Conservation (phyloP, 306 rosid species). For the Cucurbita moschata region DNA sequence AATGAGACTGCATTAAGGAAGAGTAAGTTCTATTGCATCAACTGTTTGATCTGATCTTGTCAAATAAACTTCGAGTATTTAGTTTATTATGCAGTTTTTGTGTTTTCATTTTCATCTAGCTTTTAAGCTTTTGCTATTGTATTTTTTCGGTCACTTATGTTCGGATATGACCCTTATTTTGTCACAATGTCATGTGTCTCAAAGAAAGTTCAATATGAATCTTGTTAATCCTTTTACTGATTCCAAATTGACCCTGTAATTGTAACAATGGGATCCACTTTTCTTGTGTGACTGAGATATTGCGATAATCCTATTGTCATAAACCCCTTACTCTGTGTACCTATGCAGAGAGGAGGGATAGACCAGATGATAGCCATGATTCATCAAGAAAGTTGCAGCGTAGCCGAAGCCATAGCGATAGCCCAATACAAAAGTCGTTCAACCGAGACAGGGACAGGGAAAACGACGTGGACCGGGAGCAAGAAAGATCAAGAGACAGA, state of each 20-base stretch:
- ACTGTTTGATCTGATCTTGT: neutral
- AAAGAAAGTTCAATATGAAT: neutral
- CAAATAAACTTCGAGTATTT: no score
- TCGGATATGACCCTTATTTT: neutral
- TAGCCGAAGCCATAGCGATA: slow-evolving; percentile 49
- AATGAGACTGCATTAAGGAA: slow-evolving; percentile 51
- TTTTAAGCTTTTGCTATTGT: neutral
- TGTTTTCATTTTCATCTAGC: neutral
- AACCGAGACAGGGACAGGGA: slow-evolving; percentile 69
- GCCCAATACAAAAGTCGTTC: slow-evolving; percentile 51
- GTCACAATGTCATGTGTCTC: neutral
- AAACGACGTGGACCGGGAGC: slow-evolving; percentile 39
- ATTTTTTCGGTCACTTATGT: neutral
- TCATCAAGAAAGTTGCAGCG: slow-evolving; percentile 68
- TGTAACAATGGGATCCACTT: neutral
- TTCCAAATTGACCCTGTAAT: neutral
- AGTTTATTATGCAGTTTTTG: neutral
- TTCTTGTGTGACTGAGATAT: neutral
- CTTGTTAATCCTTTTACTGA: neutral
- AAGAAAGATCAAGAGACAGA: slow-evolving; percentile 50
- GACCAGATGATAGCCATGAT: slow-evolving; percentile 33
- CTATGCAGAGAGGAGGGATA: slow-evolving; percentile 58
- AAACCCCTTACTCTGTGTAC: slow-evolving; percentile 5
- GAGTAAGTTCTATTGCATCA: slow-evolving; percentile 36
- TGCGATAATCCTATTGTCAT: neutral